Evolutionary conservation across 495 filamentous ascomycete genomes (phyloP), one percentile per base, ranked within the genome.

Genomic region (Penicillium samsonianum): DNA sequence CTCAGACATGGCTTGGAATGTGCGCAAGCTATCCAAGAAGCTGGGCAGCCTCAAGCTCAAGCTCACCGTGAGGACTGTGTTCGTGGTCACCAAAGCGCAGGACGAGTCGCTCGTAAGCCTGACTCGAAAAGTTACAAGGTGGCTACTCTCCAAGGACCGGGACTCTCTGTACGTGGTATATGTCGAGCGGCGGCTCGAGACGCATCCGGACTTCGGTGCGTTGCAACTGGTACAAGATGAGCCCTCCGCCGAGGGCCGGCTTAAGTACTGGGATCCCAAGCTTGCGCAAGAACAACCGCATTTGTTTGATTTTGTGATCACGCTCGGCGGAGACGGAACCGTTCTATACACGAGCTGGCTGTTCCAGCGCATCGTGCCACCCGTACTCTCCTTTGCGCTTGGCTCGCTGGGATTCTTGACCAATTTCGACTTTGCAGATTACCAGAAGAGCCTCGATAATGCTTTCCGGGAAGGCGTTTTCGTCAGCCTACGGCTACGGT

Each of bases 301-400:
- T 58, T 85, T 84, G 3, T 97, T 97, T 66, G 94, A 98, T 72
- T 92, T 98, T 65, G 87, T 94, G 16, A 78, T 98, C 33, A 95
- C 93, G 0, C 85, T 98, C 4, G 94, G 94, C n/a, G 94, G 94
- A 10, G 94, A 98, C 67, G 94, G 94, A 14, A 98, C 94, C 0
- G 93, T 98, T 30, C 77, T 98, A 30, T 98, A 96, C 67, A 90
- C 94, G 0, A 91, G 87, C 64, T 98, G 95, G 93, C 78, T 98
- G 30, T 98, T 98, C 70, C 94, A 98, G 78, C 80, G 90, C n/a
- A 87, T 98, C 52, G 93, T 98, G 0, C 94, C 94, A 5, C 94
- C 95, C 0, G 90, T 97, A 6, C 75, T 98, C 20, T 91, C 90
- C 47, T 98, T 98, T 72, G 83, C 91, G 22, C 73, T 98, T 28